phyloP scores from a whole-genome alignment of 768 basidiomycete species.

The Hydnum rufescens region DNA sequence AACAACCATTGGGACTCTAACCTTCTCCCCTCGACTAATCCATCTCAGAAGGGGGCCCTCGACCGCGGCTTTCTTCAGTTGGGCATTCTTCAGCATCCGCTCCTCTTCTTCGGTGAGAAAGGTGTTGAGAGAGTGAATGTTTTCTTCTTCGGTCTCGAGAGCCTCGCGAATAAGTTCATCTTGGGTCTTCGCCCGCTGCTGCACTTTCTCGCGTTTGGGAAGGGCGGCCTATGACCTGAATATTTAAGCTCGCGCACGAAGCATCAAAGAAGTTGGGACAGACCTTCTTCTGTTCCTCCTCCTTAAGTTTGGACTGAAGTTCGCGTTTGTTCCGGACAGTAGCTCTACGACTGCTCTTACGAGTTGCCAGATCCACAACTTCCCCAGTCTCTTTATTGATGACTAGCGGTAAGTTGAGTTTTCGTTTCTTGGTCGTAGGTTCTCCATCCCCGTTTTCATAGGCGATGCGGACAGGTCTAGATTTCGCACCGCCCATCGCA shows the following conservation, averaged over 20 bases:
- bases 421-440: slow-evolving; percentile 12
- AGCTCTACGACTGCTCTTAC: slow-evolving; percentile 19
- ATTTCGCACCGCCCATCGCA: not conserved
- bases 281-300: slow-evolving; percentile 43
- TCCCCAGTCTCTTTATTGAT: slow-evolving; percentile 45
- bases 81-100: slow-evolving; percentile 42
- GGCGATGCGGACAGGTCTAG: too few relatives aligned
- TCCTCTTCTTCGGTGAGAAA: slow-evolving; percentile 69
- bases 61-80: slow-evolving; percentile 38
- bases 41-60: slow-evolving; percentile 52
- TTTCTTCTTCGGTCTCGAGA: slow-evolving; percentile 72
- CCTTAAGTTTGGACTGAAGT: slow-evolving; percentile 20
- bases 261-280: slow-evolving; percentile 9
- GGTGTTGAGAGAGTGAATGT: slow-evolving; percentile 54
- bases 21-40: slow-evolving; percentile 41
- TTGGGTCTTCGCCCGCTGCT: slow-evolving; percentile 41
- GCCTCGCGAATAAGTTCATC: slow-evolving; percentile 70
- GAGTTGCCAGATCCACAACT: slow-evolving; percentile 22
- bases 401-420: slow-evolving; percentile 36
- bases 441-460: not conserved
- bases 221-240: slow-evolving; percentile 19
- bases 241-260: not conserved
- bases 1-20: slow-evolving; percentile 15
- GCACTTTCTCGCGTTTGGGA: slow-evolving; percentile 40
- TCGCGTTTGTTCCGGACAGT: slow-evolving; percentile 37